These are phyloP conservation scores for Solanum chacoense DNA, from an alignment of 305 asterid species.

Conservation along the genomic window DNA sequence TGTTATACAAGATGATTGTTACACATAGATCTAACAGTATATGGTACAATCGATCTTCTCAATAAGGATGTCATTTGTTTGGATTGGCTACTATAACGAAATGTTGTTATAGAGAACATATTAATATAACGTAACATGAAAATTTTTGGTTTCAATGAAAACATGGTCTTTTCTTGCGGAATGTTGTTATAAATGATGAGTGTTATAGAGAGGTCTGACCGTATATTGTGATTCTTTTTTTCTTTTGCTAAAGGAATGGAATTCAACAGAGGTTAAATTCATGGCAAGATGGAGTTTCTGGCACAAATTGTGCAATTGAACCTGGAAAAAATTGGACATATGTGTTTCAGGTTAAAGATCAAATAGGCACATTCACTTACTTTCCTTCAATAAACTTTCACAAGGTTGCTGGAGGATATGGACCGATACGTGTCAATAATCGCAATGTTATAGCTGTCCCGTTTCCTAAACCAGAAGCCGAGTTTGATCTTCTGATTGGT, in stretches of 20 bases:
- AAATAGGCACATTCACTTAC: slow-evolving; percentile 63
- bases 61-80: not conserved
- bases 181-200: not conserved
- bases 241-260: slow-evolving; percentile 49
- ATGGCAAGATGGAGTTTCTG: slow-evolving; percentile 88
- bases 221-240: not conserved
- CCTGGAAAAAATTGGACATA: slow-evolving; percentile 59
- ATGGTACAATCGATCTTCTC: not conserved
- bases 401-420: slow-evolving; percentile 74
- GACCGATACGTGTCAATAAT: slow-evolving; percentile 60
- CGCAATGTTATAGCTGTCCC: slow-evolving; percentile 36
- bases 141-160: not conserved
- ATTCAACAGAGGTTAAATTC: slow-evolving; percentile 61
- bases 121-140: not conserved
- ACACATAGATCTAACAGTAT: not conserved
- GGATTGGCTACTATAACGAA: not conserved
- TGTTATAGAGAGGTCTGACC: not conserved
- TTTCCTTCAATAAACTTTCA: slow-evolving; percentile 58
- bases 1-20: accelerated
- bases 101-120: not conserved
- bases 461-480: slow-evolving; percentile 49
- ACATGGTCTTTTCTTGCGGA: not conserved
- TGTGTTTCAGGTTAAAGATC: slow-evolving; percentile 58
- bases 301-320: slow-evolving; percentile 64
- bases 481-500: slow-evolving; percentile 53